These are phyloP conservation scores for Porodaedalea pini DNA, from an alignment of 1,284 basidiomycete genomes.

Conservation along the genomic window DNA sequence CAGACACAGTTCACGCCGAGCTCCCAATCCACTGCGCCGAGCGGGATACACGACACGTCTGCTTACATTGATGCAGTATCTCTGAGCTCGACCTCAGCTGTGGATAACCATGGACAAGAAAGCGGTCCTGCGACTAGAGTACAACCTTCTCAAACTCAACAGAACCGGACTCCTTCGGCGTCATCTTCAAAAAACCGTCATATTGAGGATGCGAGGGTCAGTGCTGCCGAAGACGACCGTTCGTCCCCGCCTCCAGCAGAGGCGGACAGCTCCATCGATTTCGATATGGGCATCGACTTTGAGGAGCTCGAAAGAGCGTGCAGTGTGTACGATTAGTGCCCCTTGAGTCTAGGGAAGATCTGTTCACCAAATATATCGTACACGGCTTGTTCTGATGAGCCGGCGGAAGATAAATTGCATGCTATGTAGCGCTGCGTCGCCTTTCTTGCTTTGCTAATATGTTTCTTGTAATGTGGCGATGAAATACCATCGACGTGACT, in stretches of 20 bases:
- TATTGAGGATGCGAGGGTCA: neutral
- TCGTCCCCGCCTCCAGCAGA: constrained; percentile 11
- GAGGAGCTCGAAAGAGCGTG: constrained; percentile 19
- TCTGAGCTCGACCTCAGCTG: neutral
- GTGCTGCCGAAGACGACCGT: neutral
- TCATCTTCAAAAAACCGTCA: neutral
- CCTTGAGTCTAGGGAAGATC: too few relatives aligned
- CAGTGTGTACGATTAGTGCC: constrained; percentile 15
- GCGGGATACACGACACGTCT: neutral
- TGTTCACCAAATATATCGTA: too few relatives aligned
- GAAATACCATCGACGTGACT: too few relatives aligned
- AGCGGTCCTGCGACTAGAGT: neutral
- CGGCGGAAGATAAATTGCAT: too few relatives aligned
- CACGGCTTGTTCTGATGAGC: too few relatives aligned
- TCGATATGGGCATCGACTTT: constrained; percentile 19
- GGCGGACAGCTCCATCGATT: constrained; percentile 14
- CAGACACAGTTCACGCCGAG: too few relatives aligned
- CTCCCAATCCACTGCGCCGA: too few relatives aligned
- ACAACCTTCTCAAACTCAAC: too few relatives aligned
- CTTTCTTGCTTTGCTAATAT: too few relatives aligned
- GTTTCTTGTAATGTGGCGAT: too few relatives aligned
- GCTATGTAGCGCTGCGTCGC: too few relatives aligned
- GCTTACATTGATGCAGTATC: neutral
- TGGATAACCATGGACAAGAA: neutral
- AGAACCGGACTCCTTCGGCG: too few relatives aligned